phyloP scores from a whole-genome alignment of 768 basidiomycete genomes.

The Cantharellus anzutake region DNA sequence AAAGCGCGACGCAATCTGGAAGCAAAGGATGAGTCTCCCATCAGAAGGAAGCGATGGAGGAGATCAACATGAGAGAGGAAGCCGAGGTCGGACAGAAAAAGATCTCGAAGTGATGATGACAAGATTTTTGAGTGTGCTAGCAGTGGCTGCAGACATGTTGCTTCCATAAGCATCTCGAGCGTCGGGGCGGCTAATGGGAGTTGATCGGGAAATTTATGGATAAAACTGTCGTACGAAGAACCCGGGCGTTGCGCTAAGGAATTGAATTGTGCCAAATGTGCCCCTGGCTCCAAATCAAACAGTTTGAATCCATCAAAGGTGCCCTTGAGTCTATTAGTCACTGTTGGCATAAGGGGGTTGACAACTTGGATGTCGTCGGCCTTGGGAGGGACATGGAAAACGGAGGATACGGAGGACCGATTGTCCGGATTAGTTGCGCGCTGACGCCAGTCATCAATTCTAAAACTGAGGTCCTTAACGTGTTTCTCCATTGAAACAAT shows the following conservation, averaged over 20 bases:
- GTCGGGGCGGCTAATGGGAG: constrained; percentile 50
- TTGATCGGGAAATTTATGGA: constrained; percentile 34
- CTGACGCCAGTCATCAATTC: neutral
- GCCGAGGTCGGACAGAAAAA: constrained; percentile 62
- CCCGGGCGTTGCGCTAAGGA: constrained; percentile 1
- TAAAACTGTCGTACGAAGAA: constrained; percentile 20
- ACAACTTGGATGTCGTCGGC: neutral
- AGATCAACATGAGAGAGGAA: constrained; percentile 38
- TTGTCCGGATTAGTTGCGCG: neutral
- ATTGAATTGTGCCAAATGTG: constrained; percentile 8
- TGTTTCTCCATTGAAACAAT: constrained; percentile 20
- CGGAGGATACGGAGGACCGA: neutral
- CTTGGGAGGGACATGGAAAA: constrained; percentile 1
- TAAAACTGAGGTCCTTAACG: neutral
- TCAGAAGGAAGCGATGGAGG: constrained; percentile 16
- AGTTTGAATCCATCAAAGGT: constrained; percentile 29
- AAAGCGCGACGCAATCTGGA: constrained; percentile 47
- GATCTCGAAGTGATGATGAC: constrained; percentile 42
- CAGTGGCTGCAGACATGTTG: constrained; percentile 37
- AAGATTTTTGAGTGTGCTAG: constrained; percentile 41
- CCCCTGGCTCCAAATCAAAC: constrained; percentile 52
- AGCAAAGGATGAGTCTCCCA: constrained; percentile 31
- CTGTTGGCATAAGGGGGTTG: neutral
- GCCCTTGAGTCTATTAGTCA: constrained; percentile 15
- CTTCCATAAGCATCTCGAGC: constrained; percentile 37